These are phyloP conservation scores for Geotrichum klebahnii DNA, from an alignment of 1,139 yeast species.

Conservation along the genomic window DNA sequence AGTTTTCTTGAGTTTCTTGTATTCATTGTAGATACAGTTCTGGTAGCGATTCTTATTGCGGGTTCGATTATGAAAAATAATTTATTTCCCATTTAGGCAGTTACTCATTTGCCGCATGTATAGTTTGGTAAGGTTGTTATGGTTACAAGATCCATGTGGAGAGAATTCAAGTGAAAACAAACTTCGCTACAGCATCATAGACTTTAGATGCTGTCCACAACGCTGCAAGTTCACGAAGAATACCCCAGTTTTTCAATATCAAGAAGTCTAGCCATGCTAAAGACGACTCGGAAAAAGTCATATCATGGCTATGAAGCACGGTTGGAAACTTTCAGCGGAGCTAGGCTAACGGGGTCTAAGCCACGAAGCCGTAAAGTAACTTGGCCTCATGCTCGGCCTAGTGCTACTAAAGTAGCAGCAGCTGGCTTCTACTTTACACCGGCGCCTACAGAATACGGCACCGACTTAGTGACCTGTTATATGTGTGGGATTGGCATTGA, in stretches of 20 bases:
- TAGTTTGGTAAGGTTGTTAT: background rate
- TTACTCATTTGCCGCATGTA: background rate
- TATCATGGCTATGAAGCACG: slow-evolving; percentile 29
- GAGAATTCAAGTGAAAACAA: slow-evolving; percentile 4
- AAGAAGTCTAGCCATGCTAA: slow-evolving; percentile 12
- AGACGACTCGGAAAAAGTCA: slow-evolving; percentile 16
- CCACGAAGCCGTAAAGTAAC: slow-evolving; percentile 28
- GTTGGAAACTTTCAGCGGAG: slow-evolving; percentile 30
- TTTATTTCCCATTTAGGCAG: background rate
- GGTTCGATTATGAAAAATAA: background rate
- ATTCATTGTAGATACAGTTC: too few relatives aligned
- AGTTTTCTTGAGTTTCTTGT: background rate
- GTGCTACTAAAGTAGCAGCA: slow-evolving; percentile 46
- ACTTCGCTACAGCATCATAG: background rate
- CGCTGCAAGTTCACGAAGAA: too few relatives aligned
- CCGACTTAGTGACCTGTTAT: slow-evolving; percentile 58
- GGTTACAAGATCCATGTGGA: background rate
- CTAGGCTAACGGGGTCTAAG: slow-evolving; percentile 27
- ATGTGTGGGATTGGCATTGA: slow-evolving; percentile 48
- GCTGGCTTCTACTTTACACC: slow-evolving; percentile 59
- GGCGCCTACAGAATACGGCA: slow-evolving; percentile 42
- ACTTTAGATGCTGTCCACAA: background rate
- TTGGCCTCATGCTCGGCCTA: slow-evolving; percentile 38
- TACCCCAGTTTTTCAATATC: too few relatives aligned
- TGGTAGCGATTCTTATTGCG: background rate